phyloP scores from a whole-genome alignment of 768 basidiomycete species.

The Calocybe cyanea region DNA sequence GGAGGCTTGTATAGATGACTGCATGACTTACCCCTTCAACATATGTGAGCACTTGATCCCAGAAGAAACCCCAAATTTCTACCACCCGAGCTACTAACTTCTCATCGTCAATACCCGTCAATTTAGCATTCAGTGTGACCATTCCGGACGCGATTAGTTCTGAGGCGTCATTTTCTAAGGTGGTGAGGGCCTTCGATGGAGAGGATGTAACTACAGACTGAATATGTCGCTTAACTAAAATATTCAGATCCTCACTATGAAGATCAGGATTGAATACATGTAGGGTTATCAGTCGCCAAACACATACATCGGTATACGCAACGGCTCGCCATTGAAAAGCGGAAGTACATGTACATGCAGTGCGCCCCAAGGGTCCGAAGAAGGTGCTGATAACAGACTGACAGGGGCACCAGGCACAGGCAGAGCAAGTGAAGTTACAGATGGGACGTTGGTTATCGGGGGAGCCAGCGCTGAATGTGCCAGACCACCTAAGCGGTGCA shows the following conservation, averaged over 20 bases:
- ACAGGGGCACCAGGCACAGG: conserved; percentile 36
- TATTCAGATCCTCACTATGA: conserved; percentile 83
- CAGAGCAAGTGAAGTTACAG: conserved; percentile 43
- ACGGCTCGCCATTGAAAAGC: conserved; percentile 86
- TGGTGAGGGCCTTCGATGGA: conserved; percentile 69
- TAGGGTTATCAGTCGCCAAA: not conserved
- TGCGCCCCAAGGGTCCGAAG: conserved; percentile 75
- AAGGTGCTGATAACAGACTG: conserved; percentile 37
- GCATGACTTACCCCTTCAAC: conserved; percentile 69
- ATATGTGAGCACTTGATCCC: conserved; percentile 84
- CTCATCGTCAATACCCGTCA: conserved; percentile 73
- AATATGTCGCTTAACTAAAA: conserved; percentile 77
- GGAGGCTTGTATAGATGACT: not conserved
- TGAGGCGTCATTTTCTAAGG: conserved; percentile 73
- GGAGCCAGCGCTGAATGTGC: conserved; percentile 51
- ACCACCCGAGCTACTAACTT: conserved; percentile 74
- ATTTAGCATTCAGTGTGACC: conserved; percentile 86
- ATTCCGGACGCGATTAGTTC: conserved; percentile 87
- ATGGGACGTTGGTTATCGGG: conserved; percentile 44
- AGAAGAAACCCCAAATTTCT: conserved; percentile 92
- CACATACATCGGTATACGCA: conserved; percentile 77
- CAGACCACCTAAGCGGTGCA: conserved; percentile 75
- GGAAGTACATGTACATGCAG: conserved; percentile 87
- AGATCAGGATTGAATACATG: not conserved
- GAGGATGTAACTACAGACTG: conserved; percentile 66